A percentile compares a stretch with the other conserved stretches of the same genome.
phyloP scores from a whole-genome alignment of 2,329 filamentous ascomycete species.

The Ascochyta clinopodiicola region DNA sequence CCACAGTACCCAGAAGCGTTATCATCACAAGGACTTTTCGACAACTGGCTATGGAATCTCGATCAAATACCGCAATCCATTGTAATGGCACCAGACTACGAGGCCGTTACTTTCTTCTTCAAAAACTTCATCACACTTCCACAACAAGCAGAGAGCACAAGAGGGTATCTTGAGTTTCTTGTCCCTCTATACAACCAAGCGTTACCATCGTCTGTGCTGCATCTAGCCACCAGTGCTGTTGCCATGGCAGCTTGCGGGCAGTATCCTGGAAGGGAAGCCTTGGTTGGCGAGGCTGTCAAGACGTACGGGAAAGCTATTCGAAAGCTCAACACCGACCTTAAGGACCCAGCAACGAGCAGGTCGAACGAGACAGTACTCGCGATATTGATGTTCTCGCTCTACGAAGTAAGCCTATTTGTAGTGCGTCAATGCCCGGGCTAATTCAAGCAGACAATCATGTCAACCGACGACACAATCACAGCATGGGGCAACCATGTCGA shows the following conservation, averaged over 20 bases:
- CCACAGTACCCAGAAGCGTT: conserved; percentile 19
- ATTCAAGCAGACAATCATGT: conserved; percentile 44
- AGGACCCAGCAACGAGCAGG: conserved; percentile 43
- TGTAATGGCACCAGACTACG: conserved; percentile 42
- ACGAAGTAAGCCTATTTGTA: conserved; percentile 47
- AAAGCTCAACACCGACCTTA: conserved; percentile 46
- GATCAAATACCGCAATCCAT: conserved; percentile 38
- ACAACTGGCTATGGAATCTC: conserved; percentile 42
- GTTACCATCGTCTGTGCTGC: conserved; percentile 45
- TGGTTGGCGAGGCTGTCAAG: conserved; percentile 43
- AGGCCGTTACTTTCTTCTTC: conserved; percentile 52
- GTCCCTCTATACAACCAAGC: conserved; percentile 48
- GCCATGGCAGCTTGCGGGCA: conserved; percentile 48
- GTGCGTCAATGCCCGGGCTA: too few relatives aligned
- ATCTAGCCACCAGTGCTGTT: conserved; percentile 50
- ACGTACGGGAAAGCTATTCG: conserved; percentile 49
- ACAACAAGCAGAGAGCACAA: conserved; percentile 46
- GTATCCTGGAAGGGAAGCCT: conserved; percentile 44
- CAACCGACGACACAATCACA: conserved; percentile 45
- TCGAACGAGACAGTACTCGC: conserved; percentile 50
- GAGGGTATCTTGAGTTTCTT: conserved; percentile 49
- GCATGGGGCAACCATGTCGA: conserved; percentile 52
- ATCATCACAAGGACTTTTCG: conserved; percentile 26
- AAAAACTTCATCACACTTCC: conserved; percentile 50
- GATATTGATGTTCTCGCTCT: conserved; percentile 50